Evolutionary conservation across 306 rosid genomes (phyloP), one percentile per base, ranked within the genome.

Genomic region (Quercus rubra): DNA sequence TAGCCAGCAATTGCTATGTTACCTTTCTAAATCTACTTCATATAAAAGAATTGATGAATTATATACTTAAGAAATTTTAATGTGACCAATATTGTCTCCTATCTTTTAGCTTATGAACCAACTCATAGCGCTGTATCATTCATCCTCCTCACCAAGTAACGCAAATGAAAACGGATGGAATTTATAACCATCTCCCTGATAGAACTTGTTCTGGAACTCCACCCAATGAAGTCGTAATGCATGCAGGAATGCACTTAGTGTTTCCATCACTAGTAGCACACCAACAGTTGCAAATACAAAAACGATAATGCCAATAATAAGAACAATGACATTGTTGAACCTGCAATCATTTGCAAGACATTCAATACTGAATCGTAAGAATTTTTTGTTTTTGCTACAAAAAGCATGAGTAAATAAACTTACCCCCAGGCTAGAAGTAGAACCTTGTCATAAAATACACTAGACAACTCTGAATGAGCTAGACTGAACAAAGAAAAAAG

Each of bases 161-260:
- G 88, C 49, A 31, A 93, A 91, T 57, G 97, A 85, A 84, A 85
- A 93, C 1, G 99, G 99, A 33, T 38, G 58, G 83, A 95, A 95
- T 88, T 88, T 95, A 87, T 89, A 90, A 64, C 98, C 99, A 56
- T 91, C 93, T 80, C 98, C 99, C 77, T 88, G 88, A 4, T 95
- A 95, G 76, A 95, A 95, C 87, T 93, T 95, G 89, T 91, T 93
- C 77, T 93, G 99, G 73, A 93, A 95, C 86, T 95, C 98, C 56
- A 93, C 97, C 99, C 98, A 95, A 80, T 93, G 99, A 85, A 93
- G 99, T 23, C 98, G 93, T 82, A 95, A 75, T 6, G 99, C 98
- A 72, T 95, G 99, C 78, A 93, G 92, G 94, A 95, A 95, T 74
- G 99, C 98, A 71, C 99, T 93, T 11, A 91, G 87, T 49, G 94